Evolutionary conservation across 1,139 yeast species (phyloP), one percentile per base, ranked within the genome.

Genomic region (Yamadazyma mexicana): DNA sequence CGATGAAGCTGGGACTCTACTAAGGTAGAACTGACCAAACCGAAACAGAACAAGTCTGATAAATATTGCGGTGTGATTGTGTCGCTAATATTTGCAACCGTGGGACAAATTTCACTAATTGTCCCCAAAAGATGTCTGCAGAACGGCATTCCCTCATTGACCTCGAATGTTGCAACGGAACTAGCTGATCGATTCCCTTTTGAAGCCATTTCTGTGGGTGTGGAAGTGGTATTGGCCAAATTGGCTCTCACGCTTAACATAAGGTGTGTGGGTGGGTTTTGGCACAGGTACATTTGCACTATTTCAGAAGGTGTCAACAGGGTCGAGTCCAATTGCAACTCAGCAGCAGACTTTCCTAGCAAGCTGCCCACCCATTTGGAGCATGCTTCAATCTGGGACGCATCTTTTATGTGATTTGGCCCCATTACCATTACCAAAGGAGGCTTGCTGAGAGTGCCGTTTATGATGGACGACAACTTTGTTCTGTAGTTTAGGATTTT

Each of bases 51-150:
- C 38, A 73, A 55, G 47, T 75, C 80, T 1, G 72, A 61, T 34
- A 68, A 60, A 52, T 69, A 74, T 39, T 73, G 77, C 2, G 77
- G 77, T 9, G 74, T 62, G 28, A 73, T 58, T 1, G 75, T 69
- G 46, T 72, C 76, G 5, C 68, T 57, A n/a, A 66, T 51, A 39
- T 63, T 65, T 2, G 75, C 74, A 2, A 66, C 69, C 6, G 74
- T 45, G 1, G 75, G 47, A 64, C 62, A 37, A 50, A 55, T 42
- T 53, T 59, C 5, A 69, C 69, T 38, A 64, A 52, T 37, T 60
- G 66, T 68, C 38, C 62, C 52, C 25, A 73, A 53, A 25, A 69
- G 52, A 2, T 66, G 58, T 18, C 79, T 55, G 40, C 72, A 65
- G 31, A 54, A 54, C 0, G 75, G 73, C 24, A 73, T 55, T 1